A percentile compares a stretch with the other conserved stretches of the same genome.
phyloP scores from a whole-genome alignment of 2,329 filamentous ascomycete species.

The Colletotrichum tamarilloi region DNA sequence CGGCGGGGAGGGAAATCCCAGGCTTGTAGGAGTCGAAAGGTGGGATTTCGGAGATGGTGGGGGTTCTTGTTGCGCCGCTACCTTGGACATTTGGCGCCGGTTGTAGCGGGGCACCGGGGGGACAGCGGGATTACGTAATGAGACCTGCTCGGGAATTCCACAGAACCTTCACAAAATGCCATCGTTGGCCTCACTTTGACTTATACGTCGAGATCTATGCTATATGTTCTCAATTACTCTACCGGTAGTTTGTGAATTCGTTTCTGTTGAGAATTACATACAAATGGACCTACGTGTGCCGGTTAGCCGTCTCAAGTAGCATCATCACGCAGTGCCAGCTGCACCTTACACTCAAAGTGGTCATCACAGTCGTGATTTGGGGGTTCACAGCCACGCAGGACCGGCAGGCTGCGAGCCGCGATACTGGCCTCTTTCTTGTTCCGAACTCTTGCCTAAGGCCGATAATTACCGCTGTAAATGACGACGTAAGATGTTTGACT shows the following conservation, averaged over 20 bases:
- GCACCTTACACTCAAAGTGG: neutral
- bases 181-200: neutral
- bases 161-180: neutral
- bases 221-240: neutral
- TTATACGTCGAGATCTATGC: neutral
- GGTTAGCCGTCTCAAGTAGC: neutral
- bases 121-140: slow-evolving; percentile 13
- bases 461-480: neutral
- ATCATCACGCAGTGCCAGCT: neutral
- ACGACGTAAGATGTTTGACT: too few relatives aligned
- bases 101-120: neutral
- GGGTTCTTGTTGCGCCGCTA: neutral
- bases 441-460: neutral
- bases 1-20: neutral
- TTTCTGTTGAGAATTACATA: too few relatives aligned
- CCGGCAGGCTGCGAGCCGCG: too few relatives aligned
- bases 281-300: too few relatives aligned
- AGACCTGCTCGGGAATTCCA: neutral
- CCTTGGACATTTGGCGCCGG: neutral
- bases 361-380: too few relatives aligned
- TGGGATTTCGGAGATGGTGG: slow-evolving; percentile 6
- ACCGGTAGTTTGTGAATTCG: neutral
- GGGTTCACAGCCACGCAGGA: too few relatives aligned
- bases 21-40: too few relatives aligned
- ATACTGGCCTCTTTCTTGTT: neutral